Conservation (phyloP, 495 filamentous ascomycete genomes). For the Cudoniella acicularis region DNA sequence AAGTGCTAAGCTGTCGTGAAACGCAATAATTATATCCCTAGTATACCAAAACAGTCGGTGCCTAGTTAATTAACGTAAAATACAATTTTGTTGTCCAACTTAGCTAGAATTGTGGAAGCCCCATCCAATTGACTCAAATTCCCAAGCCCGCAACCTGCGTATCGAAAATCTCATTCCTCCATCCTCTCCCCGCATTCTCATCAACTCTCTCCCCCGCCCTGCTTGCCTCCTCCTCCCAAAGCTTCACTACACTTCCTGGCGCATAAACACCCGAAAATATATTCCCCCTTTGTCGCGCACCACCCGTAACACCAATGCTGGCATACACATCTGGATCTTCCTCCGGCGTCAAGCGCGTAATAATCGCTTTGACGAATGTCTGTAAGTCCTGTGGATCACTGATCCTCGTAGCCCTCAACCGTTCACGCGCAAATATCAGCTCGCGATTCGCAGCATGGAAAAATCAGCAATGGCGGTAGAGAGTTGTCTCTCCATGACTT, state of each 20-base stretch:
- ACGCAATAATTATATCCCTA: too few relatives aligned
- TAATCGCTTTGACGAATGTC: slow-evolving; percentile 78
- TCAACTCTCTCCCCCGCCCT: slow-evolving; percentile 61
- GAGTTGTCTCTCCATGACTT: slow-evolving; percentile 73
- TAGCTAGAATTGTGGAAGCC: too few relatives aligned
- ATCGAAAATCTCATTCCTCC: slow-evolving; percentile 87
- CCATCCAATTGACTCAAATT: too few relatives aligned
- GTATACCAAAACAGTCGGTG: too few relatives aligned
- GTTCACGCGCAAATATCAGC: slow-evolving; percentile 78
- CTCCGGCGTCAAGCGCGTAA: slow-evolving; percentile 65
- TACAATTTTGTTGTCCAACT: too few relatives aligned
- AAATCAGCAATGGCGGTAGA: slow-evolving; percentile 64
- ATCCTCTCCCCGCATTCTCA: slow-evolving; percentile 62
- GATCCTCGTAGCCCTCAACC: slow-evolving; percentile 79
- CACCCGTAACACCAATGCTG: slow-evolving; percentile 56
- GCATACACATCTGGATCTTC: slow-evolving; percentile 72
- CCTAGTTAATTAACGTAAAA: too few relatives aligned
- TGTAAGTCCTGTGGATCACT: slow-evolving; percentile 73
- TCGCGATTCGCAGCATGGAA: slow-evolving; percentile 78
- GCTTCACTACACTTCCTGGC: slow-evolving; percentile 79
- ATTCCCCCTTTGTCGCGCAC: slow-evolving; percentile 35
- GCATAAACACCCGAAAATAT: slow-evolving; percentile 83
- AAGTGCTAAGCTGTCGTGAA: too few relatives aligned
- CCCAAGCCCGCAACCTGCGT: slow-evolving; percentile 34
- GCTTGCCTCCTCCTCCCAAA: slow-evolving; percentile 77